Evolutionary conservation across 441 rosid species (phyloP), one percentile per base, ranked within the genome.

Genomic region (Geranium incanum): DNA sequence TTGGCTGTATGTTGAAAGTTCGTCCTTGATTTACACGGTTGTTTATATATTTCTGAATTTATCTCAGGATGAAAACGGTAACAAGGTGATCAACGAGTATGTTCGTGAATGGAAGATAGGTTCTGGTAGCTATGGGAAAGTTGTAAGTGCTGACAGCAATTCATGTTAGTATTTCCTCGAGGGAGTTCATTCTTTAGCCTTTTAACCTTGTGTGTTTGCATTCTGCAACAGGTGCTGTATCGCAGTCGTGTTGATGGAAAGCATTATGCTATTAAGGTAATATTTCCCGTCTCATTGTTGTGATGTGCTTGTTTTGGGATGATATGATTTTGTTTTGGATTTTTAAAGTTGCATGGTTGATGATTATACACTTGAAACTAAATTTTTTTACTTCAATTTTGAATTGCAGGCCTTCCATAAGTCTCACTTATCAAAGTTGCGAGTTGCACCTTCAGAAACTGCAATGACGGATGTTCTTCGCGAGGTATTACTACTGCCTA

Each of bases 101-200:
- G 93, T 92, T 71, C 90, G 88, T 0, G 90, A 78, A 75, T 70
- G 21, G 72, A 94, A 88, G 88, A 92, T 94, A 84, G 99, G 97
- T 77, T 80, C 97, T 16, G 99, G 97, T 74, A 94, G 97, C 86
- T 94, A 94, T 80, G 99, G 97, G 7, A 92, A 94, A 94, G 99
- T 94, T 92, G 99, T 94, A 84, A 80, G 36, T 55, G 64, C 16
- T 75, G 68, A 57, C 23, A 62, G 39, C 48, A 3, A 13, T 60
- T 67, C 75, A 36, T 69, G 9, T 11, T 28, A 23, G 45, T 36
- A 15, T 12, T 72, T 80, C 64, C 66, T 45, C 71, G 19, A 64
- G 69, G 60, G 66, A 63, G 55, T 68, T 76, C 52, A 21, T 65
- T 19, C 38, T 41, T 23, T 66, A 68, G 70, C 59, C 5, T 75